phyloP scores from a whole-genome alignment of 148 eudicot species.

The Silene latifolia region DNA sequence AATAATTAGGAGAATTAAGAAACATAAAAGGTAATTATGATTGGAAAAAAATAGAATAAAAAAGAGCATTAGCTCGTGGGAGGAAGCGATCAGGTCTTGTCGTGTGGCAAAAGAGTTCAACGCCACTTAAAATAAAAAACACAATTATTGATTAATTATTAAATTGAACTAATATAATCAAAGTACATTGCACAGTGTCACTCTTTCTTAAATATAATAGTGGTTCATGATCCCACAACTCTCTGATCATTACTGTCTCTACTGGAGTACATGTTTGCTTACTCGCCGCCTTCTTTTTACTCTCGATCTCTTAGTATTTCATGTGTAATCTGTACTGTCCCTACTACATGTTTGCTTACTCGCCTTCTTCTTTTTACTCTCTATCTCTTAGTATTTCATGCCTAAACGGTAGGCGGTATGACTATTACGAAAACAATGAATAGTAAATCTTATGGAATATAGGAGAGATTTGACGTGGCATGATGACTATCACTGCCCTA shows the following conservation, averaged over 20 bases:
- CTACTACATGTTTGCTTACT: no score
- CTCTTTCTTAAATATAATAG: not conserved
- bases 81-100: not conserved
- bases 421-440: no score
- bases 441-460: no score
- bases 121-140: not conserved
- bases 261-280: not conserved
- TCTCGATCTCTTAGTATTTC: no score
- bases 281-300: not conserved
- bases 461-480: no score
- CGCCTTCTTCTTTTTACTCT: no score
- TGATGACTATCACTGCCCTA: no score
- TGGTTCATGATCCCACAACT: slow-evolving; percentile 6
- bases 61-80: not conserved
- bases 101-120: slow-evolving; percentile 8
- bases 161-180: not conserved
- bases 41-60: not conserved
- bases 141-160: not conserved
- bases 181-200: not conserved
- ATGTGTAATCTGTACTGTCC: no score
- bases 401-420: no score
- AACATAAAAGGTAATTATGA: not conserved
- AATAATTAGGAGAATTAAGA: not conserved
- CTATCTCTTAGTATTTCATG: no score
- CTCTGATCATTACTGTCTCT: not conserved